Evolutionary conservation across 495 filamentous ascomycete genomes (phyloP).

Genomic region (Aspergillus baeticus): DNA sequence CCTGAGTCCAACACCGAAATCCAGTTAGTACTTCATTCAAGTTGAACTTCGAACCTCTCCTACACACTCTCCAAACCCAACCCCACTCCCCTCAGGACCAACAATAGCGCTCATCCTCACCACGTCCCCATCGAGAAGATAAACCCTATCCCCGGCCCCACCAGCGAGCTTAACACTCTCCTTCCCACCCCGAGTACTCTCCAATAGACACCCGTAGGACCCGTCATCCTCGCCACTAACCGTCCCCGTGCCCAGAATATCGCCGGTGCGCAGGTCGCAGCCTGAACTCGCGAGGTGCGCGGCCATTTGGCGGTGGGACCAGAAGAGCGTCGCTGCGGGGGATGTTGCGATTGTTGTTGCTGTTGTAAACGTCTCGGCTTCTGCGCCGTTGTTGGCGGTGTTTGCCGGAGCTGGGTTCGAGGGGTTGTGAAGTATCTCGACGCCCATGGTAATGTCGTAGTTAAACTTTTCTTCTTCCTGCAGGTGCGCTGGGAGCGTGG

Average conservation of each 20-base stretch:
- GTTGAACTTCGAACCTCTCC: constrained; percentile 38
- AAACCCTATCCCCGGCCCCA: constrained; percentile 54
- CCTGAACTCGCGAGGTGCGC: constrained; percentile 78
- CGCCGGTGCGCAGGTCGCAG: constrained; percentile 71
- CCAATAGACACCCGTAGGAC: constrained; percentile 68
- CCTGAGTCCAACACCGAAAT: too few relatives aligned
- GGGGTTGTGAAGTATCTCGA: constrained; percentile 38
- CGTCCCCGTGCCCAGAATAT: constrained; percentile 80
- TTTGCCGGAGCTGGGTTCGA: neutral
- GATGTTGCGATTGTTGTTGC: neutral
- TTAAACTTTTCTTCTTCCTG: constrained; percentile 56
- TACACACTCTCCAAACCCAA: constrained; percentile 69
- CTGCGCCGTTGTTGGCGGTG: too few relatives aligned
- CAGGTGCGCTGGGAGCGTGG: constrained; percentile 59
- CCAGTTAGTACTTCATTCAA: too few relatives aligned
- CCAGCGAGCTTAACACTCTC: constrained; percentile 55
- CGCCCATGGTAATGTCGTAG: constrained; percentile 67
- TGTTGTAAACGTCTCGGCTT: too few relatives aligned
- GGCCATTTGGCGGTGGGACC: constrained; percentile 83
- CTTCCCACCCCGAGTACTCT: constrained; percentile 65
- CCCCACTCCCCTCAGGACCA: constrained; percentile 47
- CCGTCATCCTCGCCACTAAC: constrained; percentile 63
- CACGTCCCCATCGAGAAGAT: constrained; percentile 75
- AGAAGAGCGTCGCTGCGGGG: constrained; percentile 62
- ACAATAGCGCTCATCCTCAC: constrained; percentile 65